These are phyloP conservation scores for Crucibulum laeve DNA, from an alignment of 768 basidiomycete species.

Conservation along the genomic window DNA sequence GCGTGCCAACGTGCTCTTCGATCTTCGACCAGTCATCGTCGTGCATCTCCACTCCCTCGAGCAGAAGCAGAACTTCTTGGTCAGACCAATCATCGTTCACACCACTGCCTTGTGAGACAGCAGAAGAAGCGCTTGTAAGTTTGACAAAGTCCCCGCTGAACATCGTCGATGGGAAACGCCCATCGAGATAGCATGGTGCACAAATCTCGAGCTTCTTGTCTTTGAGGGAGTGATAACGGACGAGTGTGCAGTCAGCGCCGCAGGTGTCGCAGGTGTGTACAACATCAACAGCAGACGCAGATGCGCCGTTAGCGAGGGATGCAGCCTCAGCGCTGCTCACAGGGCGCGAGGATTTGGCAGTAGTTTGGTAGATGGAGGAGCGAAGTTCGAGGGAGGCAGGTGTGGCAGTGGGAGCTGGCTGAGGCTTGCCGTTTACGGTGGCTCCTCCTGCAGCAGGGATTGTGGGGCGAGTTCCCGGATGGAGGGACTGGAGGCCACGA, in stretches of 20 bases:
- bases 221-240: constrained; percentile 91
- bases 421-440: constrained; percentile 27
- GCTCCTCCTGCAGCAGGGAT: constrained; percentile 47
- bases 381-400: constrained; percentile 85
- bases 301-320: constrained; percentile 50
- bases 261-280: constrained; percentile 88
- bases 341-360: constrained; percentile 75
- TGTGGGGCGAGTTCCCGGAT: constrained; percentile 67
- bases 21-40: constrained; percentile 95
- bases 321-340: constrained; percentile 67
- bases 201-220: constrained; percentile 91
- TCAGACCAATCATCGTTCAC: constrained; percentile 79
- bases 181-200: constrained; percentile 89
- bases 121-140: constrained; percentile 45
- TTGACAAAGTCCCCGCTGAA: constrained; percentile 97
- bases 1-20: constrained; percentile 89
- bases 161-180: constrained; percentile 94
- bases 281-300: constrained; percentile 40
- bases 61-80: constrained; percentile 79
- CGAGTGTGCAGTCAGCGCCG: constrained; percentile 84
- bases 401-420: constrained; percentile 29
- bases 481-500: constrained; percentile 91
- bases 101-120: constrained; percentile 33
- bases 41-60: constrained; percentile 98
- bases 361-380: constrained; percentile 83